Base-by-base conservation (phyloP, 768 basidiomycete genomes). In the Boletus vermiculosoides region DNA sequence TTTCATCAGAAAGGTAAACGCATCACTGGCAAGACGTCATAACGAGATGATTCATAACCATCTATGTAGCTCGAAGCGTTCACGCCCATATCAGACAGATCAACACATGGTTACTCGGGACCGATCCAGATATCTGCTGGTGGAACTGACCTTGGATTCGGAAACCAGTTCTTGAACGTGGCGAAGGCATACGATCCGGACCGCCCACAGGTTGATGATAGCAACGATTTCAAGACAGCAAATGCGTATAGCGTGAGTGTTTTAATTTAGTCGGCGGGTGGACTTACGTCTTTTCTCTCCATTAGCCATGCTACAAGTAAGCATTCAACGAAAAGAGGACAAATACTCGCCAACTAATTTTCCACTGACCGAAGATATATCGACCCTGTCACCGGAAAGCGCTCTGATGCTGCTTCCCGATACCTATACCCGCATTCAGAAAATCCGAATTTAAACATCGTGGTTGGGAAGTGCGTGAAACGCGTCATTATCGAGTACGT, bases 1-100 rank as follows among this genome's bases (percentile, higher is more conserved):
- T 0, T 70, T 86, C 15, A 59, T 85, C 31, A 80, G 73, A 59
- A 86, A 86, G 78, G 87, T 81, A 54, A 9, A 51, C 33, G 8
- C 12, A 9, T n/a, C 25, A n/a, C n/a, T n/a, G n/a, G n/a, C n/a
- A 2, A 12, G 16, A 9, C 1, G 0, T 9, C 52, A 0, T 7
- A 5, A 13, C 10, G 16, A 39, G 30, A 4, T 66, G n/a, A 70
- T 34, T 79, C 81, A 20, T 71, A 59, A 49, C 77, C 20, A 81
- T 11, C 78, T 78, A 0, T 80, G 81, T 62, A 71, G 78, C 0
- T 74, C 30, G 76, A 78, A 57, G 74, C 74, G 0, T 77, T 75
- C 53, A 60, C 73, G 13, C 66, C 60, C 0, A 45, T 65, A 23
- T 12, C 52, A 58, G 58, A 75, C 75, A 16, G 74, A 46, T n/a